phyloP scores from a whole-genome alignment of 192 early-diverging fungal species.

The Coemansia sp. region DNA sequence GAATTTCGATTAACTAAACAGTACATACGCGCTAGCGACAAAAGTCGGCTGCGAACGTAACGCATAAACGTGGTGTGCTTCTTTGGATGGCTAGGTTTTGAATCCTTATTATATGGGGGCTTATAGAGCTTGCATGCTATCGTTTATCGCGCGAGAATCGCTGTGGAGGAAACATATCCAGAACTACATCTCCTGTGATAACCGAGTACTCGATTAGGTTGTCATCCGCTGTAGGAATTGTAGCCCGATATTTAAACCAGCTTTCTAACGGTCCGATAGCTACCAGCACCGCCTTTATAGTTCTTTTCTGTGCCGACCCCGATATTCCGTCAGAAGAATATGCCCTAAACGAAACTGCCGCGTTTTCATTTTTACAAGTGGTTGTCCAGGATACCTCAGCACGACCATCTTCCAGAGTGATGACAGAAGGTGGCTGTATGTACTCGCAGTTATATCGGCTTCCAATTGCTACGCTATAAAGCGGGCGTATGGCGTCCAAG shows the following conservation, averaged over 20 bases:
- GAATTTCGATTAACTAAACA: background rate
- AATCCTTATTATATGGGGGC: background rate
- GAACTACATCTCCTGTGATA: background rate
- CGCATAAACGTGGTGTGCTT: too few relatives aligned
- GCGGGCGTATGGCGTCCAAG: background rate
- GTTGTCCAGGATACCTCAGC: constrained; percentile 2
- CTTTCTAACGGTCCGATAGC: background rate
- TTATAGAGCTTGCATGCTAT: too few relatives aligned
- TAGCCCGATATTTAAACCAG: constrained; percentile 5
- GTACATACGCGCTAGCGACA: too few relatives aligned
- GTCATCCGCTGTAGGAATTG: background rate
- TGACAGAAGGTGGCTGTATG: background rate
- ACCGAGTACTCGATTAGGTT: background rate
- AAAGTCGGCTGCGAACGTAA: too few relatives aligned
- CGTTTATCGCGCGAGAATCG: background rate
- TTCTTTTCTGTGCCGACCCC: background rate
- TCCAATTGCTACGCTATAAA: background rate
- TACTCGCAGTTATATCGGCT: background rate
- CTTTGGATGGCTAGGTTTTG: too few relatives aligned
- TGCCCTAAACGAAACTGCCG: background rate
- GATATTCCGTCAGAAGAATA: background rate
- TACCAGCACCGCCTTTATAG: background rate
- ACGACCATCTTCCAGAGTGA: background rate
- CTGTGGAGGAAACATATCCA: constrained; percentile 2
- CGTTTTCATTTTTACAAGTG: background rate